These are phyloP conservation scores for Ganoderma sp. DNA, from an alignment of 1,284 basidiomycete genomes.

Conservation along the genomic window DNA sequence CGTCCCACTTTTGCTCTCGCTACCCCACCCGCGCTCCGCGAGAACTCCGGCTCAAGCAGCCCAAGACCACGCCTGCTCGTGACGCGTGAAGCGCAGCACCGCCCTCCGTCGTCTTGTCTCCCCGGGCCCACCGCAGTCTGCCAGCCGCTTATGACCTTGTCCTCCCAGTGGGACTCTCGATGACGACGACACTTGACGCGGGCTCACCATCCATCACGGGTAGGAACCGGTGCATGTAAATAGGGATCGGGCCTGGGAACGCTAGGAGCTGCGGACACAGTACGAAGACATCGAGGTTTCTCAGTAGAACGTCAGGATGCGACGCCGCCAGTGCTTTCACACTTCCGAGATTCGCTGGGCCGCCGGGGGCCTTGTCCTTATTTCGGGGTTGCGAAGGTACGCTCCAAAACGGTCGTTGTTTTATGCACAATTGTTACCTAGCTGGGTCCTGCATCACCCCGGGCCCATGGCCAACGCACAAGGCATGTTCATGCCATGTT, in stretches of 20 bases:
- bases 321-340: not conserved
- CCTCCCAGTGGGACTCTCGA: not conserved
- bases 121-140: not conserved
- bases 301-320: conserved; percentile 2
- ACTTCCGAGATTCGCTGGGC: conserved; percentile 5
- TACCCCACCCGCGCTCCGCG: conserved; percentile 7
- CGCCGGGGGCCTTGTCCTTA: not conserved
- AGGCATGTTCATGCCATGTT: not conserved
- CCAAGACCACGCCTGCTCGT: not conserved
- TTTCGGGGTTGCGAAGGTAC: not conserved
- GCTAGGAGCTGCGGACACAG: conserved; percentile 4
- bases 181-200: not conserved
- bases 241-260: not conserved
- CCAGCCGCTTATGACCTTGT: not conserved
- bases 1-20: conserved; percentile 6
- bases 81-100: not conserved
- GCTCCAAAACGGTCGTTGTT: not conserved
- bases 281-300: not conserved
- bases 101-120: not conserved
- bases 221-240: not conserved
- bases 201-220: not conserved
- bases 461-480: not conserved
- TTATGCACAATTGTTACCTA: not conserved
- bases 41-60: not conserved
- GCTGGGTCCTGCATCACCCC: too few relatives aligned